phyloP scores from a whole-genome alignment of 768 basidiomycete genomes.

The Pleurotus tuoliensis region DNA sequence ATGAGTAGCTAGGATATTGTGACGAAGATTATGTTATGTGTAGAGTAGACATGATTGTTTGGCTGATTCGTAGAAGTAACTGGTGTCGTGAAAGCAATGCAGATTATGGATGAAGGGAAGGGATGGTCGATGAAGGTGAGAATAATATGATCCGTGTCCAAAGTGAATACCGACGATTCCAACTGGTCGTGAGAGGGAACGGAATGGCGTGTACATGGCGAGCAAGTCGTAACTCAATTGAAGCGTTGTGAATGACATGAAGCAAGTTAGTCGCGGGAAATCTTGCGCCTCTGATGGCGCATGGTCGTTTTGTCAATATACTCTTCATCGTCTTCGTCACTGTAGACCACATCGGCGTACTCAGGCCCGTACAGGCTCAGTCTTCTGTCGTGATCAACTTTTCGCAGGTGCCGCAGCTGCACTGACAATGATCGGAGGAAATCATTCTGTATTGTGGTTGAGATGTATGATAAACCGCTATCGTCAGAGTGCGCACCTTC shows the following conservation, averaged over 20 bases:
- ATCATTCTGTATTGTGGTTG: slow-evolving; percentile 43
- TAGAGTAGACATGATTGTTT: background rate
- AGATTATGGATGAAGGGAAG: background rate
- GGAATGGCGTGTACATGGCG: background rate
- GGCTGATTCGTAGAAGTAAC: background rate
- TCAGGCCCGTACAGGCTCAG: slow-evolving; percentile 24
- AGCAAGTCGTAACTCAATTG: too few relatives aligned
- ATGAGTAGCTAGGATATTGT: background rate
- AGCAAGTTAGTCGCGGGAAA: slow-evolving; percentile 9
- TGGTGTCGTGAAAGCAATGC: background rate
- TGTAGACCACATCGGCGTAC: slow-evolving; percentile 33
- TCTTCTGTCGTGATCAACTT: slow-evolving; percentile 51
- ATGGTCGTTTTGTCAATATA: slow-evolving; percentile 27
- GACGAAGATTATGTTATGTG: background rate
- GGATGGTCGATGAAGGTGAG: background rate
- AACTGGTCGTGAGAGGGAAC: slow-evolving; percentile 5
- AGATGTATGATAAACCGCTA: background rate
- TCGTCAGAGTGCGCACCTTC: slow-evolving; percentile 42
- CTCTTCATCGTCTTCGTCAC: slow-evolving; percentile 54
- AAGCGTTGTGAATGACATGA: slow-evolving; percentile 4
- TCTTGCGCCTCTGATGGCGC: slow-evolving; percentile 21
- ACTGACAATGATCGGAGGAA: slow-evolving; percentile 60
- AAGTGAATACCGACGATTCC: background rate
- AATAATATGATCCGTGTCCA: background rate
- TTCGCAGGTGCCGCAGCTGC: slow-evolving; percentile 60